phyloP scores from a whole-genome alignment of 345 rosid species.

The Cardiospermum halicacabum region DNA sequence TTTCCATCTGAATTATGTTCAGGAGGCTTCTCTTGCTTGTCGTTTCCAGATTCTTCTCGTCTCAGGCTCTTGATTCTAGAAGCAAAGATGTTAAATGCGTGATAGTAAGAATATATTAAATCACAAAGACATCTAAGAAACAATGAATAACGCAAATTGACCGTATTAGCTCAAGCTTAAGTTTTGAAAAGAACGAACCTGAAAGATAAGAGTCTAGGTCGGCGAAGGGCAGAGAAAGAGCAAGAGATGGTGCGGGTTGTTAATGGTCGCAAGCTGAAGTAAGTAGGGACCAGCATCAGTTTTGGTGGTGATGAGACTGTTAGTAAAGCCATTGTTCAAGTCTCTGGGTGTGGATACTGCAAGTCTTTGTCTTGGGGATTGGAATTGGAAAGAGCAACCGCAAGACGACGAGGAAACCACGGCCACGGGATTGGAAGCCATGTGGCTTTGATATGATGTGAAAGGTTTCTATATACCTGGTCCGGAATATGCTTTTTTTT shows the following conservation, averaged over 20 bases:
- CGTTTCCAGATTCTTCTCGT: slow-evolving; percentile 27
- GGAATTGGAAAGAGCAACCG: no score
- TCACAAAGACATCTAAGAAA: neutral
- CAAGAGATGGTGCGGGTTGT: neutral
- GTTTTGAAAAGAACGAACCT: slow-evolving; percentile 22
- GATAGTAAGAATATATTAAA: neutral
- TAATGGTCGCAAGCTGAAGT: slow-evolving; percentile 6
- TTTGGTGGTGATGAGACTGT: slow-evolving; percentile 27
- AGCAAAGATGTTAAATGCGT: neutral
- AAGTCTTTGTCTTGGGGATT: no score
- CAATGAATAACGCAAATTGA: neutral
- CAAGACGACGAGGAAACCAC: no score
- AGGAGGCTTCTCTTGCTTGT: slow-evolving; percentile 24
- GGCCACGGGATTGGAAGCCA: no score
- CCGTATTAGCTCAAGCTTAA: neutral
- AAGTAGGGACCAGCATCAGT: slow-evolving; percentile 11
- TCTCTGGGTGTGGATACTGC: slow-evolving; percentile 5
- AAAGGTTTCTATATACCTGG: no score
- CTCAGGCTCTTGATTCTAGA: slow-evolving; percentile 40
- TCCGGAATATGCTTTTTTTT: no score
- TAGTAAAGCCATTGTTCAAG: slow-evolving; percentile 27
- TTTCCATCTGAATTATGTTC: slow-evolving; percentile 24
- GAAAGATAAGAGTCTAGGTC: slow-evolving; percentile 20
- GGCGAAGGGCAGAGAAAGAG: slow-evolving; percentile 8
- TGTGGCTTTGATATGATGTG: no score